Evolutionary conservation across 129 eudicot species (phyloP).

Genomic region (Pulicaria dysenterica): DNA sequence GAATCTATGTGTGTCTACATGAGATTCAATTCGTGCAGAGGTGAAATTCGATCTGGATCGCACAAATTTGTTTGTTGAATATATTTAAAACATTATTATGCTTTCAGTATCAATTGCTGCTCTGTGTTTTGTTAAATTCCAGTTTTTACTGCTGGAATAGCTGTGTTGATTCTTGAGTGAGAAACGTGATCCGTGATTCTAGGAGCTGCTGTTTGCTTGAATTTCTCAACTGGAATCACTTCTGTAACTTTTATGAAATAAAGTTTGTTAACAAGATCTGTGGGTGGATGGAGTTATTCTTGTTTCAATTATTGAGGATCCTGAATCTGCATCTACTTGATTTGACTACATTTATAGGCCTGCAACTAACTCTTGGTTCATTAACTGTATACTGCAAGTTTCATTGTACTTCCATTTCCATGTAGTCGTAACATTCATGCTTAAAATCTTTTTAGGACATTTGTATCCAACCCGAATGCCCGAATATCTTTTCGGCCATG

Average conservation of each 20-base stretch:
- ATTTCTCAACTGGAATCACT: too few species aligned
- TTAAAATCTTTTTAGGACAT: too few species aligned
- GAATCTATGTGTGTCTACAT: constrained; percentile 20
- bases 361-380: background rate
- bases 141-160: background rate
- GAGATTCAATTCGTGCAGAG: constrained; percentile 10
- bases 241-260: too few species aligned
- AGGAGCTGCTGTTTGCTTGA: too few species aligned
- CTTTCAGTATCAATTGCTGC: background rate
- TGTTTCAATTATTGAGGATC: background rate
- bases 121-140: background rate
- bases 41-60: too few species aligned
- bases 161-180: background rate
- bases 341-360: background rate
- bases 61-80: constrained; percentile 2
- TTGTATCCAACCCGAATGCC: too few species aligned
- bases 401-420: too few species aligned
- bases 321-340: constrained; percentile 1
- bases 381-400: background rate
- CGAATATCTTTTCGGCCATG: too few species aligned
- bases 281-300: constrained; percentile 12
- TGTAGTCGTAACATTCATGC: too few species aligned
- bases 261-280: background rate
- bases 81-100: background rate
- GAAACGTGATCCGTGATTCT: background rate